Percentiles rank a stretch among this genome's conserved stretches.
These are phyloP conservation scores for Scutellaria barbata DNA, from an alignment of 257 asterid species.

Conservation along the genomic window DNA sequence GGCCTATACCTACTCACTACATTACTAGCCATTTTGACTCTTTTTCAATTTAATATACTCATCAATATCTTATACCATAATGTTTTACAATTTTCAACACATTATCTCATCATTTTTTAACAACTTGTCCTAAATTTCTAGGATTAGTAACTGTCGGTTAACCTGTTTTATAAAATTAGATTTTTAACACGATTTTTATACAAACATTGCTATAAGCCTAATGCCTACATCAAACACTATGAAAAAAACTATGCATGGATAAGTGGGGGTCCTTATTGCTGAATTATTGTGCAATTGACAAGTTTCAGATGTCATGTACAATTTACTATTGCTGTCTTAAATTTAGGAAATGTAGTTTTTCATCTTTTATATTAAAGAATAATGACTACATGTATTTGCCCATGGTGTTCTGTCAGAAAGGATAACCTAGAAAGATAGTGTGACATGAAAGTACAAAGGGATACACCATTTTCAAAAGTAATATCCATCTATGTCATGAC, in stretches of 20 bases:
- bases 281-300: conserved; percentile 24
- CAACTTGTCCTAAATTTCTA: too few relatives aligned
- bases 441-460: conserved; percentile 30
- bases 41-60: too few relatives aligned
- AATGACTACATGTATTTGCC: neutral
- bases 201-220: neutral
- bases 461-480: too few relatives aligned
- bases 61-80: too few relatives aligned
- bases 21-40: too few relatives aligned
- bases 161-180: too few relatives aligned
- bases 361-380: neutral
- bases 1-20: too few relatives aligned
- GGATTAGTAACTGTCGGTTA: too few relatives aligned
- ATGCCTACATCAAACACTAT: neutral
- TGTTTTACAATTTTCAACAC: too few relatives aligned
- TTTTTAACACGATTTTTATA: too few relatives aligned
- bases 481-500: too few relatives aligned
- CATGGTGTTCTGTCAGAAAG: conserved; percentile 24
- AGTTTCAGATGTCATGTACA: conserved; percentile 6
- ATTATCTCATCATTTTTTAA: too few relatives aligned
- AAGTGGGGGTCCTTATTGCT: conserved; percentile 22
- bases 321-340: conserved; percentile 20
- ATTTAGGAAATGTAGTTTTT: conserved; percentile 26
- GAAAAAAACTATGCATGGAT: neutral
- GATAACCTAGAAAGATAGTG: conserved; percentile 14